Evolutionary conservation across 2,329 filamentous ascomycete species (phyloP).

Genomic region (Aspergillus neoniger): DNA sequence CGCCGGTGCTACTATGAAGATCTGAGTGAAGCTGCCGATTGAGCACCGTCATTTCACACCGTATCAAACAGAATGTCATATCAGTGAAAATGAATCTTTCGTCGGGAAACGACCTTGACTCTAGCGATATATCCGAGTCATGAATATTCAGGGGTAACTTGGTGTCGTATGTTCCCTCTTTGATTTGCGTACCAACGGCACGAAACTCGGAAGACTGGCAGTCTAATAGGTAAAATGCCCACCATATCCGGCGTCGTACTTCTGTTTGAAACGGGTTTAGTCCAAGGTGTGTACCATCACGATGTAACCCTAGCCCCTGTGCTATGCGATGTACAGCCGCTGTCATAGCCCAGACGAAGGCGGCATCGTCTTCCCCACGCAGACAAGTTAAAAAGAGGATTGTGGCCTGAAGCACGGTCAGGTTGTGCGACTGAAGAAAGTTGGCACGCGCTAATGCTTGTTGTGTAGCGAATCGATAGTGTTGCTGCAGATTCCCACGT

Average conservation of each 20-base stretch:
- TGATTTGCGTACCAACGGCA: constrained; percentile 52
- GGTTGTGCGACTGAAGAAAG: not conserved
- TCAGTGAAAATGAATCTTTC: constrained; percentile 56
- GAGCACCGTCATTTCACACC: constrained; percentile 54
- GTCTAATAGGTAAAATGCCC: constrained; percentile 61
- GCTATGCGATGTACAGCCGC: constrained; percentile 58
- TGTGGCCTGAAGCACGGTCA: not conserved
- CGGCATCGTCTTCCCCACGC: not conserved
- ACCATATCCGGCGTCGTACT: constrained; percentile 68
- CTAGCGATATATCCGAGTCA: constrained; percentile 54
- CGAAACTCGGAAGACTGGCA: constrained; percentile 58
- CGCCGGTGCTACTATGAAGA: not conserved
- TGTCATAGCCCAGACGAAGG: constrained; percentile 49
- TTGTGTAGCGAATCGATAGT: constrained; percentile 1
- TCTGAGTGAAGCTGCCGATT: constrained; percentile 17
- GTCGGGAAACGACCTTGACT: constrained; percentile 52
- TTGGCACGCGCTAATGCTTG: constrained; percentile 6
- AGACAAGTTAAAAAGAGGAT: constrained; percentile 3
- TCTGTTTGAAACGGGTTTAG: constrained; percentile 60
- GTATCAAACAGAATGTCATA: constrained; percentile 57
- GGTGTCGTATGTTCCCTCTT: constrained; percentile 52
- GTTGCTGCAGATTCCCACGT: not conserved
- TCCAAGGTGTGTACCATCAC: constrained; percentile 56
- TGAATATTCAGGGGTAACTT: constrained; percentile 59
- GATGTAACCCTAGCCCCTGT: constrained; percentile 66